Percentiles rank a stretch among this genome's conserved stretches.
Conservation (phyloP, 257 asterid species). For the Salvia hispanica region DNA sequence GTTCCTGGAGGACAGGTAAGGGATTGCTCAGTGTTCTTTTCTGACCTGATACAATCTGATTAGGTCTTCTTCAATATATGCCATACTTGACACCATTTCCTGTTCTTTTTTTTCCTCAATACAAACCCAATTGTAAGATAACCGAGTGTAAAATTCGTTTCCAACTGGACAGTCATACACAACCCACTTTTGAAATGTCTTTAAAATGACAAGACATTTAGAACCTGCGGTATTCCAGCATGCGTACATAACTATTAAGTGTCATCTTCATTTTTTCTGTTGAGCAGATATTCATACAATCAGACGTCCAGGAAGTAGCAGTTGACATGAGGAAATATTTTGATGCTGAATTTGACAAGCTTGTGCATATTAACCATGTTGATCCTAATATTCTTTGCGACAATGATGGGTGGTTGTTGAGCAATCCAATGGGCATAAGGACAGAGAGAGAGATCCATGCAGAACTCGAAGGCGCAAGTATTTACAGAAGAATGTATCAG, state of each 20-base stretch:
- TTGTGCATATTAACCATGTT: conserved; percentile 52
- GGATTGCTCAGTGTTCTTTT: conserved; percentile 8
- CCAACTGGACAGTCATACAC: no score
- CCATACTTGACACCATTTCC: not conserved
- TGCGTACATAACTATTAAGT: not conserved
- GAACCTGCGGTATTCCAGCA: not conserved
- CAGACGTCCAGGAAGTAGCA: conserved; percentile 86
- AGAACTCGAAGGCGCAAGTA: conserved; percentile 75
- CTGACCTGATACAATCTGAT: not conserved
- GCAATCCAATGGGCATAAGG: conserved; percentile 84
- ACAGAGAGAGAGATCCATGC: conserved; percentile 94
- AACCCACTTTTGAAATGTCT: not conserved
- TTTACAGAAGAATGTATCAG: conserved; percentile 75
- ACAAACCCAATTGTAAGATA: not conserved
- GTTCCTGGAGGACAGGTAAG: conserved; percentile 77
- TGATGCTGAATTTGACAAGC: conserved; percentile 56
- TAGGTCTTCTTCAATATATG: not conserved
- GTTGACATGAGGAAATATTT: conserved; percentile 76
- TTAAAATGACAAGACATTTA: not conserved
- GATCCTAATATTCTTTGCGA: conserved; percentile 51
- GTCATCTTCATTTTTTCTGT: conserved; percentile 5
- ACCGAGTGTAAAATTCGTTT: not conserved
- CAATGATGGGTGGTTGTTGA: conserved; percentile 77
- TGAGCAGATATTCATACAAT: conserved; percentile 79
- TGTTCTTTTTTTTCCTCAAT: not conserved